Conservation (phyloP, 169 alveolate genomes). For the Perkinsus chesapeaki region DNA sequence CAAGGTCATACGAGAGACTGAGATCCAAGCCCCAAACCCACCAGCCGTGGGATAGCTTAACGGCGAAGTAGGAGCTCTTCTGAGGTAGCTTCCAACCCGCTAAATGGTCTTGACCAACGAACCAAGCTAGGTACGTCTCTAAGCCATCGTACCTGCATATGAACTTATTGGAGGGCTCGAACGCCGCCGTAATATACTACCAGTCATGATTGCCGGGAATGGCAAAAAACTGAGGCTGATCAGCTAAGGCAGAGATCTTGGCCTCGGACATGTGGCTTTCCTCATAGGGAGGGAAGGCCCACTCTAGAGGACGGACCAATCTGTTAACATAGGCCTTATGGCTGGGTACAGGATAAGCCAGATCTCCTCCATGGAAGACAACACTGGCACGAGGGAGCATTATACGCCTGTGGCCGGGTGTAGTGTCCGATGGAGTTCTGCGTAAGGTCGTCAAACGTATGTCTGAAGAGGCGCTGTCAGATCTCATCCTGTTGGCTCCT, state of each 20-base stretch:
- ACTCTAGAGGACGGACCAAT: neutral
- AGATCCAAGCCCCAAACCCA: constrained; percentile 10
- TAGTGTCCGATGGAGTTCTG: neutral
- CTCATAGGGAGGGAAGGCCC: constrained; percentile 1
- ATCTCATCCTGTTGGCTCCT: neutral
- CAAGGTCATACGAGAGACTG: constrained; percentile 10
- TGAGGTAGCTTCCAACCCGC: constrained; percentile 13
- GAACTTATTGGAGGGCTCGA: neutral
- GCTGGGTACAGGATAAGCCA: constrained; percentile 10
- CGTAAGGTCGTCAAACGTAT: neutral
- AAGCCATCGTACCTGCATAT: neutral
- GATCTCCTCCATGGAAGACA: constrained; percentile 12
- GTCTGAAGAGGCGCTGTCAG: neutral
- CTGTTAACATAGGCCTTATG: neutral
- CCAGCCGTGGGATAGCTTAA: neutral
- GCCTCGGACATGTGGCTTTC: neutral
- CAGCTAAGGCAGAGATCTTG: neutral
- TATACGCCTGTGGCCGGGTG: neutral
- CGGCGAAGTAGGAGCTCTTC: constrained; percentile 4
- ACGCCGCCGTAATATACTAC: neutral
- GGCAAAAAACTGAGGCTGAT: neutral
- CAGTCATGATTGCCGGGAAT: constrained; percentile 15
- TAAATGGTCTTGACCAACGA: neutral
- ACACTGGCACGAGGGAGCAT: constrained; percentile 5
- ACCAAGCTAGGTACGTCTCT: neutral